Evolutionary conservation across 305 asterid genomes (phyloP), one percentile per base, ranked within the genome.

Genomic region (Plantago coronopus): DNA sequence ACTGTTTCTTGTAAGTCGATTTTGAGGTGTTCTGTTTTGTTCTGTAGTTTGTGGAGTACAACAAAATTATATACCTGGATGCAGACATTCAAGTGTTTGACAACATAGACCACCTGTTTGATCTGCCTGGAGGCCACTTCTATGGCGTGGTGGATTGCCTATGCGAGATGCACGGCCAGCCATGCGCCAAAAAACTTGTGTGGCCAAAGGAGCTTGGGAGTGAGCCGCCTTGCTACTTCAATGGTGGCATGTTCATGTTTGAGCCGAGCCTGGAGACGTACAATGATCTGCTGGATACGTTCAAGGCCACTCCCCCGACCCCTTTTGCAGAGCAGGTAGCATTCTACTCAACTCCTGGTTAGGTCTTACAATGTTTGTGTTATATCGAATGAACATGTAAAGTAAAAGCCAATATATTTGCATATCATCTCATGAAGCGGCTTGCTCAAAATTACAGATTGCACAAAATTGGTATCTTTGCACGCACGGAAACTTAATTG

Each of bases 321-420:
- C 61, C 81, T 3, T 80, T 77, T 48, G 86, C 86, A 0, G 86
- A 80, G 64, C 83, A 78, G 78, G 83, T 78, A 25, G 31, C 15
- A 18, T 3, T 7, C 18, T 0, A 48, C 9, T 34, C 40, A 22
- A 22, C 7, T 5, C 22, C 20, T 55, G 46, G 17, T 55, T 34
- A 15, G n/a, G 25, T 46, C 31, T 15, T 48, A 44, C 18, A 19
- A 5, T 2, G 12, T 34, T 34, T 8, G 12, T 34, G 40, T 8
- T 34, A 9, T 2, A 3, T 27, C 2, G 4, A 27, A 5, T 27
- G 7, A 3, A 1, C 7, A 4, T 27, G 29, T 25, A 25, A 27
- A 27, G 29, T 25, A 25, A 27, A 27, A 27, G 7, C 34, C 34
- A 27, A 27, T 27, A 34, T 34, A 6, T 34, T 7, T 34, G 40